Evolutionary conservation across 805 yeast genomes (phyloP).

Genomic region (Hanseniaspora guilliermondii): DNA sequence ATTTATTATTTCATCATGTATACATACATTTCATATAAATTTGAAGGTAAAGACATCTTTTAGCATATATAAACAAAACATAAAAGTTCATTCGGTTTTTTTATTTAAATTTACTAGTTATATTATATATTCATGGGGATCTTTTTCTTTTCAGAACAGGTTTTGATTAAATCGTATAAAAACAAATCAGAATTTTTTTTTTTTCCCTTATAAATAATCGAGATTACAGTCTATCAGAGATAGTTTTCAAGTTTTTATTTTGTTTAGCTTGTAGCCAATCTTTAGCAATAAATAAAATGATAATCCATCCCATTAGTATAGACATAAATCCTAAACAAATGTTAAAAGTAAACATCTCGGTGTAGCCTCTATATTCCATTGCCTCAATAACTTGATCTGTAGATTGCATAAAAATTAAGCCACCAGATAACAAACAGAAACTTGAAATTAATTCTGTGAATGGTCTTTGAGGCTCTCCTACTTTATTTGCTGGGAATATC

Average conservation of each 20-base stretch:
- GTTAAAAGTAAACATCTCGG: slow-evolving; percentile 83
- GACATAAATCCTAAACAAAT: slow-evolving; percentile 69
- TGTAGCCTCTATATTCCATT: slow-evolving; percentile 68
- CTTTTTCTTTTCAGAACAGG: background rate
- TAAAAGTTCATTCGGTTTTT: no score
- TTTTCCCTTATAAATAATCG: background rate
- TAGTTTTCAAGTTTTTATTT: no score
- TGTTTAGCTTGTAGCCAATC: slow-evolving; percentile 32
- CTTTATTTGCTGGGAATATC: slow-evolving; percentile 23
- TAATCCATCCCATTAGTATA: slow-evolving; percentile 79
- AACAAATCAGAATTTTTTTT: no score
- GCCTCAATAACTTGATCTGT: slow-evolving; percentile 77
- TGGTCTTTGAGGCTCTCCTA: slow-evolving; percentile 39
- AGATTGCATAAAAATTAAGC: slow-evolving; percentile 82
- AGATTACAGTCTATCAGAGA: background rate
- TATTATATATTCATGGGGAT: background rate
- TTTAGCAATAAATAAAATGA: slow-evolving; percentile 52
- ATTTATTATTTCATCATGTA: no score
- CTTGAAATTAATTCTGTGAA: slow-evolving; percentile 72
- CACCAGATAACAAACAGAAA: slow-evolving; percentile 77
- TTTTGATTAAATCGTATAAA: background rate
- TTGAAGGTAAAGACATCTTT: no score
- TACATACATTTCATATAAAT: no score
- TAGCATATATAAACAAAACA: no score
- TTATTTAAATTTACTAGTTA: background rate